Conservation (phyloP, 116 monocot species). For the Posidonia oceanica region DNA sequence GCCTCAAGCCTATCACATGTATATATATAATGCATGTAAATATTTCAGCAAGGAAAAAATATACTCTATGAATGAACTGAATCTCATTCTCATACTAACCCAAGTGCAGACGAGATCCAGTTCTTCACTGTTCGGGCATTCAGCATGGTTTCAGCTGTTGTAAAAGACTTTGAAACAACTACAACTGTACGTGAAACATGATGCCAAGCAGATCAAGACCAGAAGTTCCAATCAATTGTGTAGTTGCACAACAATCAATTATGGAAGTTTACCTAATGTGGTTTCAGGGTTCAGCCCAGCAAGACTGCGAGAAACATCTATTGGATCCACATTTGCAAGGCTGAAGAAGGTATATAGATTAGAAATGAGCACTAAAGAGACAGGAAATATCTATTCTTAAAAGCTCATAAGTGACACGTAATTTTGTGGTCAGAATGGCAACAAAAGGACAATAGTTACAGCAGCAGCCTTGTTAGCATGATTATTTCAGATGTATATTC, state of each 20-base stretch:
- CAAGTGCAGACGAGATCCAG: constrained; percentile 77
- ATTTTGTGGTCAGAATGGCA: no score
- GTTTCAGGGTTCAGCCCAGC: constrained; percentile 86
- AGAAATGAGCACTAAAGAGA: not conserved
- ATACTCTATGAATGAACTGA: not conserved
- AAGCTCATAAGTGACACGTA: no score
- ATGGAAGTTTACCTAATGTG: constrained; percentile 50
- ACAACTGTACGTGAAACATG: constrained; percentile 42
- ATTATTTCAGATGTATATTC: not conserved
- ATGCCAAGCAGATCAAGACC: not conserved
- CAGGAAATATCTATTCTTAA: no score
- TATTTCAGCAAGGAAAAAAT: not conserved
- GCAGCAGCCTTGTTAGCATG: no score
- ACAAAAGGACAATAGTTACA: no score
- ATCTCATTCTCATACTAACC: constrained; percentile 34
- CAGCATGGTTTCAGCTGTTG: constrained; percentile 96
- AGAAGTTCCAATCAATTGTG: no score
- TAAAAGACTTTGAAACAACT: constrained; percentile 96
- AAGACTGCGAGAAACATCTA: constrained; percentile 76
- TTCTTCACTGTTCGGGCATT: constrained; percentile 95
- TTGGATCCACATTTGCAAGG: constrained; percentile 97
- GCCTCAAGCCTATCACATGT: constrained; percentile 46
- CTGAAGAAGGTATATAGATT: constrained; percentile 19
- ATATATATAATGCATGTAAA: not conserved
- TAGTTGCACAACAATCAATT: no score